Percentiles rank a stretch among this genome's conserved stretches.
Conservation (phyloP, 2,329 filamentous ascomycete genomes). For the Plectosphaerella plurivora region DNA sequence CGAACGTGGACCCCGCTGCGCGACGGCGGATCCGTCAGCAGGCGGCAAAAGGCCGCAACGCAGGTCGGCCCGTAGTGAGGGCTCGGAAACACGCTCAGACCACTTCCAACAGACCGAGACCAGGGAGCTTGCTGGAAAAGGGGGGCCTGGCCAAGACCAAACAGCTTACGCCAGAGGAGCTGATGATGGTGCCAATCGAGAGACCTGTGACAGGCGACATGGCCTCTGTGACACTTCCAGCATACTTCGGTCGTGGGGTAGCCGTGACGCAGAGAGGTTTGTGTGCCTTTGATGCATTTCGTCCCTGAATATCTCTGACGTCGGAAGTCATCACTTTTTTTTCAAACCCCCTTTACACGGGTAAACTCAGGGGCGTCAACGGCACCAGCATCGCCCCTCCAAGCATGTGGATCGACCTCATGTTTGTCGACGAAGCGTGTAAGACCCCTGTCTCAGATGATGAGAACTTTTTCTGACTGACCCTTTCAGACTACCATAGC, state of each 20-base stretch:
- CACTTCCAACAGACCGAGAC: not conserved
- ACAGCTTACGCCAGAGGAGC: too few relatives aligned
- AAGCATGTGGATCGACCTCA: conserved; percentile 17
- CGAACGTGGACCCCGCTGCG: not conserved
- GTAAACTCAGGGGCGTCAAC: too few relatives aligned
- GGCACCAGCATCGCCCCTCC: not conserved
- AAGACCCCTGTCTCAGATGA: conserved; percentile 2
- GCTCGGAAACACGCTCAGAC: not conserved
- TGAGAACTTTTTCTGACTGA: not conserved
- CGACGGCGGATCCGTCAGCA: not conserved
- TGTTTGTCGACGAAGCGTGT: conserved; percentile 26
- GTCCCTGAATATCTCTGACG: too few relatives aligned
- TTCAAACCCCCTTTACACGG: too few relatives aligned
- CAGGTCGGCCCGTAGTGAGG: not conserved
- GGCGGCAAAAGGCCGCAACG: not conserved
- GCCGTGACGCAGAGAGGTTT: too few relatives aligned
- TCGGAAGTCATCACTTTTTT: too few relatives aligned
- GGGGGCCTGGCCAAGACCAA: not conserved
- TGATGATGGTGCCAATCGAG: too few relatives aligned
- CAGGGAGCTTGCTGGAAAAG: not conserved
- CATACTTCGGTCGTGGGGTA: too few relatives aligned
- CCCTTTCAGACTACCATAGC: conserved; percentile 19
- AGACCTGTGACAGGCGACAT: too few relatives aligned
- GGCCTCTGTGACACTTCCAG: too few relatives aligned
- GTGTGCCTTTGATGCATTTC: too few relatives aligned